phyloP scores from a whole-genome alignment of 495 filamentous ascomycete species.

The Lentithecium fluviatile region DNA sequence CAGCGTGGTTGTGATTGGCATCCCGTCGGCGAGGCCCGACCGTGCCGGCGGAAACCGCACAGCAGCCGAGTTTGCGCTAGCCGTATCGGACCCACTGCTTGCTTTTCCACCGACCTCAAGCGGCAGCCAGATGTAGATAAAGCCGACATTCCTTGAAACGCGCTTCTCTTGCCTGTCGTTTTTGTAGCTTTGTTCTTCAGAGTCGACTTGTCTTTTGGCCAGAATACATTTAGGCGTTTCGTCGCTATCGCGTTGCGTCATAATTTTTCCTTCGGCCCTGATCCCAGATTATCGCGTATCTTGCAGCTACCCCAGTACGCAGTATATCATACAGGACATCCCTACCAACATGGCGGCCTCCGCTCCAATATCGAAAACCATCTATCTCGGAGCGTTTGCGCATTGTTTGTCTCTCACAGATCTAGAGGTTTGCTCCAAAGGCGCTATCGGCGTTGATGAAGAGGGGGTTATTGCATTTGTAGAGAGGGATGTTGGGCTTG shows the following conservation, averaged over 20 bases:
- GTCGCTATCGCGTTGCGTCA: too few species aligned
- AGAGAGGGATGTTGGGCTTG: slow-evolving; percentile 42
- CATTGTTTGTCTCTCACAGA: slow-evolving; percentile 56
- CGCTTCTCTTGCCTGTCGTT: neutral
- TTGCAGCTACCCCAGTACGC: neutral
- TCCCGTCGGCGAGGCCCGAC: slow-evolving; percentile 19
- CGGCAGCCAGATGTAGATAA: neutral
- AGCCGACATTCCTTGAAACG: neutral
- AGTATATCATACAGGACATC: neutral
- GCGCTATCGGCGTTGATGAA: slow-evolving; percentile 65
- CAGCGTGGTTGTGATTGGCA: neutral
- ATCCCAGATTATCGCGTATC: too few species aligned
- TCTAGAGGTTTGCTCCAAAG: slow-evolving; percentile 57
- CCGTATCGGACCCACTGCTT: neutral
- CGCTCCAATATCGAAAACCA: slow-evolving; percentile 28
- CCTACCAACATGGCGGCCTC: slow-evolving; percentile 23
- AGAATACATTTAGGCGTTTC: neutral
- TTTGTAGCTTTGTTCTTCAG: neutral
- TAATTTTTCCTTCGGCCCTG: too few species aligned
- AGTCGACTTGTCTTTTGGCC: neutral
- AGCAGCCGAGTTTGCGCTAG: neutral
- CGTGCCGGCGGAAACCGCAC: slow-evolving; percentile 30
- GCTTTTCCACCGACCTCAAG: slow-evolving; percentile 20
- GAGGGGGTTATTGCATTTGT: slow-evolving; percentile 65
- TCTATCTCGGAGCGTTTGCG: slow-evolving; percentile 57